These are phyloP conservation scores for Thelonectria blattea DNA, from an alignment of 2,329 filamentous ascomycete genomes.

Conservation along the genomic window DNA sequence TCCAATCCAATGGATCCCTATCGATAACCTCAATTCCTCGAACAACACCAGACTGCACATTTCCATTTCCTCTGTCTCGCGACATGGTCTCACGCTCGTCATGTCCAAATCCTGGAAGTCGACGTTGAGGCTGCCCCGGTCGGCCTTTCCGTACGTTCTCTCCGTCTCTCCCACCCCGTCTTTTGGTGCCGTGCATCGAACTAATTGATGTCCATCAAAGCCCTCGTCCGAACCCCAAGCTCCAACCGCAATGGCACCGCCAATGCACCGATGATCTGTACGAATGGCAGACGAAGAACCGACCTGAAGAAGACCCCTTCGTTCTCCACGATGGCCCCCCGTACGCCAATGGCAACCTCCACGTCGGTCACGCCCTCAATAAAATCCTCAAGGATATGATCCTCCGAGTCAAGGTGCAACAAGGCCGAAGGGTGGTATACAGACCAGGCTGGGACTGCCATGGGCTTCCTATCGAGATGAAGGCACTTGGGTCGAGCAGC, in stretches of 20 bases:
- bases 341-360: conserved; percentile 91
- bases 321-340: conserved; percentile 94
- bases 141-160: conserved; percentile 69
- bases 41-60: conserved; percentile 15
- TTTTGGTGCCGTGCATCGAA: conserved; percentile 1
- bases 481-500: conserved; percentile 72
- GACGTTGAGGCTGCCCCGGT: conserved; percentile 77
- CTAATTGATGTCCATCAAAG: conserved; percentile 44
- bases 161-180: conserved; percentile 28
- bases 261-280: conserved; percentile 89
- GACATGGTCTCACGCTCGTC: conserved; percentile 39
- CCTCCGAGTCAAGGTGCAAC: conserved; percentile 77
- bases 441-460: conserved; percentile 98
- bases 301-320: conserved; percentile 67
- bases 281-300: conserved; percentile 74
- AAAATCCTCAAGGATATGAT: conserved; percentile 98
- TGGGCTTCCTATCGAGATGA: conserved; percentile 95
- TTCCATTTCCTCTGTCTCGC: conserved; percentile 14
- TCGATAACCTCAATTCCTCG: not conserved
- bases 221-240: conserved; percentile 56
- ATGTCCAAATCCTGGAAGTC: conserved; percentile 72
- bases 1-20: not conserved
- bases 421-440: conserved; percentile 75
- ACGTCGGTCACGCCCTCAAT: conserved; percentile 94
- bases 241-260: conserved; percentile 66